Percentiles rank a stretch among this genome's conserved stretches.
phyloP scores from a whole-genome alignment of 192 early-diverging fungal species.

The Oehlia diaphana region DNA sequence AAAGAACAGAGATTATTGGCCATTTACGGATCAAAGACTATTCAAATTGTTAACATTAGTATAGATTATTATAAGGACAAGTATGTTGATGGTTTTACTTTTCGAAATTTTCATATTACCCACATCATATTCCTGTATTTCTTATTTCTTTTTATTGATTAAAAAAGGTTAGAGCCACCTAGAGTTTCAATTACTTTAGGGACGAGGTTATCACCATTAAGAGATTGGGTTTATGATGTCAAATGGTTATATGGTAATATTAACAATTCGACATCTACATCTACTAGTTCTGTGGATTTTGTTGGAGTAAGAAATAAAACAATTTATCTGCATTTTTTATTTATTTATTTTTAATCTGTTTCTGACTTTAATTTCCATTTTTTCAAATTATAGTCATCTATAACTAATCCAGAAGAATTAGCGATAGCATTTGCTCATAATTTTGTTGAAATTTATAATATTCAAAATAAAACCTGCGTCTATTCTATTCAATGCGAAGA shows the following conservation, averaged over 20 bases:
- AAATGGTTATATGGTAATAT: constrained; percentile 59
- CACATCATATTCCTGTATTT: not conserved
- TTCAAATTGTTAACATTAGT: constrained; percentile 35
- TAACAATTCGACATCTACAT: not conserved
- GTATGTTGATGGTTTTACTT: not conserved
- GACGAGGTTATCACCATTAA: constrained; percentile 44
- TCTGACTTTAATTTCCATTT: not conserved
- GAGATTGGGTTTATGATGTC: constrained; percentile 79
- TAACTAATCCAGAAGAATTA: not conserved
- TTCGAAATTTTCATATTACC: not conserved
- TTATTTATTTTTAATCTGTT: not conserved
- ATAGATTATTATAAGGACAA: not conserved
- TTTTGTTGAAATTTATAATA: constrained; percentile 61
- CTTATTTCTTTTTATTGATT: not conserved
- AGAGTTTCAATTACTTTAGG: constrained; percentile 30
- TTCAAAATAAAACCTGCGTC: constrained; percentile 32
- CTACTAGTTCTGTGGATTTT: not conserved
- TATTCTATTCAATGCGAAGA: constrained; percentile 60
- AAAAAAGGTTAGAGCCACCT: not conserved
- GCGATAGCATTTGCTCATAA: constrained; percentile 74
- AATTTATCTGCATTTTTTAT: not conserved
- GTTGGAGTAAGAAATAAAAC: not conserved
- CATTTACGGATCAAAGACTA: constrained; percentile 54
- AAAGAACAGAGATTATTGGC: constrained; percentile 28
- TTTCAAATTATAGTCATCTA: not conserved